Percentiles rank a stretch among this genome's conserved stretches.
phyloP scores from a whole-genome alignment of 345 rosid species.

The Eucalyptus paniculata region DNA sequence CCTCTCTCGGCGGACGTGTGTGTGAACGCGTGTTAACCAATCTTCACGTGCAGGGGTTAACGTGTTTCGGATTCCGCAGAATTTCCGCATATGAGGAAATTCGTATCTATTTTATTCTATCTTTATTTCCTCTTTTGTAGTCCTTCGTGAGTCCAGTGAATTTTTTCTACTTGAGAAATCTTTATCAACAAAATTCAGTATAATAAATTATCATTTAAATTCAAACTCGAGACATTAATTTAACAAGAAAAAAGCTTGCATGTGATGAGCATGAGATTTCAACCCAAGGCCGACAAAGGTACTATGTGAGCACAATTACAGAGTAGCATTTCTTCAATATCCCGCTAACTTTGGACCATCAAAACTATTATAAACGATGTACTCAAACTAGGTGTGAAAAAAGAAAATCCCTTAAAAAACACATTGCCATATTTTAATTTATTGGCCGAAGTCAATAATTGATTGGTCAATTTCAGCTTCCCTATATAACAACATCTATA shows the following conservation, averaged over 20 bases:
- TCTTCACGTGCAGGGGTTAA: no score
- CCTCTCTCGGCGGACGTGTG: no score
- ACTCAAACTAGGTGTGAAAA: background rate
- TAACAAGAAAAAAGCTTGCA: fast-evolving
- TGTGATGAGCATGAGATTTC: background rate
- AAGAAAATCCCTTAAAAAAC: background rate
- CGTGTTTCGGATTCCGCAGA: no score
- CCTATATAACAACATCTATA: background rate
- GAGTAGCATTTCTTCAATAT: background rate
- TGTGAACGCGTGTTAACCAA: no score
- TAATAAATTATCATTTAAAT: no score
- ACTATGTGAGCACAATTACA: background rate
- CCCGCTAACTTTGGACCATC: background rate
- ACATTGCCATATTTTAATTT: background rate
- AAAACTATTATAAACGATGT: background rate
- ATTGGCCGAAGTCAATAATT: background rate
- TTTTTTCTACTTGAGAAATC: fast-evolving
- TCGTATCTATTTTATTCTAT: no score
- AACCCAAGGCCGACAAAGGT: no score
- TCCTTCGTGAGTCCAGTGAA: fast-evolving
- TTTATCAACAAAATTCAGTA: no score
- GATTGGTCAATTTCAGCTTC: background rate
- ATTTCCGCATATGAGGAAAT: no score
- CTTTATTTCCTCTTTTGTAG: no score
- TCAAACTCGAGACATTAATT: no score